Evolutionary conservation across 1,139 yeast genomes (phyloP).

Genomic region (Diutina scorzettiae): DNA sequence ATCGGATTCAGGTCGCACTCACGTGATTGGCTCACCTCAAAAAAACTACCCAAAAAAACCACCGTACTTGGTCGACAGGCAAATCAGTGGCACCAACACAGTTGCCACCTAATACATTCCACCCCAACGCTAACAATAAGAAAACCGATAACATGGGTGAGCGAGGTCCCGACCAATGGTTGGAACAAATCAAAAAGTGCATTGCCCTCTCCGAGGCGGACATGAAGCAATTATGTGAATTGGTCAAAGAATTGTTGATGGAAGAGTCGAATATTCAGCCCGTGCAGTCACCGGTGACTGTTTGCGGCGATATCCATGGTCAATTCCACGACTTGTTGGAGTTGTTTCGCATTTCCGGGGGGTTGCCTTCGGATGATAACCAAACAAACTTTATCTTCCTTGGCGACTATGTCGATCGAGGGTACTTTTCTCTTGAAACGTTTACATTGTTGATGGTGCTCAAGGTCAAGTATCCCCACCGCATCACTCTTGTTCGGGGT

Average conservation of each 20-base stretch:
- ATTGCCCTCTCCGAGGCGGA: constrained; percentile 82
- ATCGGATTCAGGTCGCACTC: too few species aligned
- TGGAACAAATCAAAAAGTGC: constrained; percentile 86
- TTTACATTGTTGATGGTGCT: constrained; percentile 84
- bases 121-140: too few species aligned
- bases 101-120: too few species aligned
- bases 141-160: constrained; percentile 5
- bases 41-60: background rate
- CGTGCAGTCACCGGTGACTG: constrained; percentile 94
- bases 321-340: constrained; percentile 93
- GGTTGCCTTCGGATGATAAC: constrained; percentile 48
- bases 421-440: constrained; percentile 87
- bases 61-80: too few species aligned
- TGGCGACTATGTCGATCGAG: constrained; percentile 97
- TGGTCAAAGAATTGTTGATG: constrained; percentile 33
- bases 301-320: constrained; percentile 85
- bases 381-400: constrained; percentile 63
- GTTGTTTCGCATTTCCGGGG: constrained; percentile 85
- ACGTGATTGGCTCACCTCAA: background rate
- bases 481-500: constrained; percentile 83
- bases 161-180: constrained; percentile 74
- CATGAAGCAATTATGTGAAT: constrained; percentile 92
- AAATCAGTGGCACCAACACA: too few species aligned
- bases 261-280: constrained; percentile 71
- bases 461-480: constrained; percentile 76